Evolutionary conservation across 2,329 filamentous ascomycete species (phyloP).

Genomic region (Fusarium sp.): DNA sequence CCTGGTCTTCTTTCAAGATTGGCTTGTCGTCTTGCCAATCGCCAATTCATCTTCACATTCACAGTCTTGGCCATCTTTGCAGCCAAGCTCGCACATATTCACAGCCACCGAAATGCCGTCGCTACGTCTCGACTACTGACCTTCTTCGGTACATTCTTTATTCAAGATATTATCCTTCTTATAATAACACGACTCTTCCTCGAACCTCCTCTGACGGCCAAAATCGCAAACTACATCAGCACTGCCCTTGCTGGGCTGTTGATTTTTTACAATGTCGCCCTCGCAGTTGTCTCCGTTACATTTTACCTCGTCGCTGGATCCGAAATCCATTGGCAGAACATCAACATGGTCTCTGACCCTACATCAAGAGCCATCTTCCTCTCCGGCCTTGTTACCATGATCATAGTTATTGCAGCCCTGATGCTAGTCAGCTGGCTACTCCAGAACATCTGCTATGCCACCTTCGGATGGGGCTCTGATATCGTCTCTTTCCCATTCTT

Average conservation of each 20-base stretch:
- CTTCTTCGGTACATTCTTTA: slow-evolving; percentile 52
- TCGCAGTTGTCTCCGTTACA: slow-evolving; percentile 46
- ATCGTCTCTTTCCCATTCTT: slow-evolving; percentile 46
- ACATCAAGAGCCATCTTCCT: slow-evolving; percentile 50
- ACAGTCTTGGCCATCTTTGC: slow-evolving; percentile 46
- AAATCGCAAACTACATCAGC: slow-evolving; percentile 22
- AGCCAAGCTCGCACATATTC: slow-evolving; percentile 51
- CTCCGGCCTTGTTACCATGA: slow-evolving; percentile 49
- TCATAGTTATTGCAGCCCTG: slow-evolving; percentile 33
- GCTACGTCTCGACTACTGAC: slow-evolving; percentile 43
- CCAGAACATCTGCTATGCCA: slow-evolving; percentile 43
- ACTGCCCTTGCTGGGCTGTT: slow-evolving; percentile 30
- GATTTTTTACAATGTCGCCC: slow-evolving; percentile 37
- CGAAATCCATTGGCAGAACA: slow-evolving; percentile 53
- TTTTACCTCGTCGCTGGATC: slow-evolving; percentile 51
- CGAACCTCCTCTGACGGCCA: slow-evolving; percentile 36
- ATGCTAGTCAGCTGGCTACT: slow-evolving; percentile 41
- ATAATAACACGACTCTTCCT: slow-evolving; percentile 50
- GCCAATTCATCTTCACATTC: slow-evolving; percentile 50
- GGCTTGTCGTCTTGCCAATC: slow-evolving; percentile 45
- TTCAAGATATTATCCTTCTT: slow-evolving; percentile 50
- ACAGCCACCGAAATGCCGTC: slow-evolving; percentile 49
- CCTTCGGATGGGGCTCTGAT: slow-evolving; percentile 47
- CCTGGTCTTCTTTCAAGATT: slow-evolving; percentile 6
- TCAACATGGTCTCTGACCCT: slow-evolving; percentile 49